A percentile compares a stretch with the other conserved stretches of the same genome.
These are phyloP conservation scores for Neurospora pannonica DNA, from an alignment of 495 filamentous ascomycete species.

Conservation along the genomic window DNA sequence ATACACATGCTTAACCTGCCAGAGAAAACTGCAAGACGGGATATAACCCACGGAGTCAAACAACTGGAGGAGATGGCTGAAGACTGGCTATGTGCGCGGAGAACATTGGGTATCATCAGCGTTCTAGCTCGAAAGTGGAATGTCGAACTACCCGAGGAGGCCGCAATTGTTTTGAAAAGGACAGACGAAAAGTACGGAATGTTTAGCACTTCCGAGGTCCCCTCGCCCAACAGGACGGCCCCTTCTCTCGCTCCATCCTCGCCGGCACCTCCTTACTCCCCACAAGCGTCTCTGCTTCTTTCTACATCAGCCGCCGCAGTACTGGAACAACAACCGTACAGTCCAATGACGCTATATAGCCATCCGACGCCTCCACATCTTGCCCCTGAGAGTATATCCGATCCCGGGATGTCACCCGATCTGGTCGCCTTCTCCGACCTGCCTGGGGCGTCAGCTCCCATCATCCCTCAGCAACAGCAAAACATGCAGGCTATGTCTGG, in stretches of 20 bases:
- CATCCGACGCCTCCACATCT: constrained; percentile 18
- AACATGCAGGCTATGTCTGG: neutral
- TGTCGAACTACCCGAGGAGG: constrained; percentile 77
- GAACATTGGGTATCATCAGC: constrained; percentile 76
- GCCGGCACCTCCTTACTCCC: constrained; percentile 15
- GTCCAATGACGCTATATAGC: constrained; percentile 16
- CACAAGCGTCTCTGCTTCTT: constrained; percentile 1
- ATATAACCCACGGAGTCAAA: constrained; percentile 83
- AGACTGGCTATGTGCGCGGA: constrained; percentile 81
- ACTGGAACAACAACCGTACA: constrained; percentile 15
- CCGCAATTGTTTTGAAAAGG: constrained; percentile 58
- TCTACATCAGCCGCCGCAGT: constrained; percentile 3
- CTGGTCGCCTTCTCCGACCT: constrained; percentile 11
- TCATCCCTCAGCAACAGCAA: neutral
- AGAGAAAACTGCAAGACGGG: constrained; percentile 77
- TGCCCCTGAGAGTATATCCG: constrained; percentile 6
- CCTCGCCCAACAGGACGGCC: constrained; percentile 31
- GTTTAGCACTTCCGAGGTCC: constrained; percentile 47
- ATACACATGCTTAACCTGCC: constrained; percentile 90
- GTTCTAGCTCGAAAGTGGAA: constrained; percentile 84
- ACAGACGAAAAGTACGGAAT: constrained; percentile 45
- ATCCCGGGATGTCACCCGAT: constrained; percentile 16
- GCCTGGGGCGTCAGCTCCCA: neutral
- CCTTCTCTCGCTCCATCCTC: constrained; percentile 17
- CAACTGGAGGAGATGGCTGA: constrained; percentile 95